These are phyloP conservation scores for Usnea hakonensis DNA, from an alignment of 495 filamentous ascomycete genomes.

Conservation along the genomic window DNA sequence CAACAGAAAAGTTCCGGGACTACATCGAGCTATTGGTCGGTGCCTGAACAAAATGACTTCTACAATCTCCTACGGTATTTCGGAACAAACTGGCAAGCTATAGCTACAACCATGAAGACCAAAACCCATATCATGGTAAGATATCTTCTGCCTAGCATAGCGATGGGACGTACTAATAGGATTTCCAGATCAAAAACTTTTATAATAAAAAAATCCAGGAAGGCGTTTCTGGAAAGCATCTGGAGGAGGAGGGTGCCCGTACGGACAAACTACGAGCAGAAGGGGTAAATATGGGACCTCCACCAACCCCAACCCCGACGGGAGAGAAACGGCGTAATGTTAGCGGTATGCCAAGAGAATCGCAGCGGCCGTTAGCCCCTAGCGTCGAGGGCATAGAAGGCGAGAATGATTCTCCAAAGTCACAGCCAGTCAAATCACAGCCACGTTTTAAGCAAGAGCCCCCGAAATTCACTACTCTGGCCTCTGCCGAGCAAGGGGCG, in stretches of 20 bases:
- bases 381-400: conserved; percentile 47
- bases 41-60: conserved; percentile 82
- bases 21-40: conserved; percentile 96
- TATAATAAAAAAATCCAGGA: conserved; percentile 69
- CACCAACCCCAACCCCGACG: conserved; percentile 50
- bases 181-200: conserved; percentile 79
- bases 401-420: conserved; percentile 42
- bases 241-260: conserved; percentile 57
- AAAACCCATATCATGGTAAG: conserved; percentile 92
- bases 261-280: conserved; percentile 62
- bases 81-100: conserved; percentile 79
- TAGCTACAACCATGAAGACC: conserved; percentile 79
- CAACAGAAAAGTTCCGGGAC: conserved; percentile 31
- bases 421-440: conserved; percentile 35
- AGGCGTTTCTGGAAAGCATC: conserved; percentile 51
- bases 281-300: conserved; percentile 62
- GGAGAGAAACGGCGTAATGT: conserved; percentile 54
- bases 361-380: conserved; percentile 54
- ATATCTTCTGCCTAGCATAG: conserved; percentile 10
- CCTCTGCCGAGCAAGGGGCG: conserved; percentile 33
- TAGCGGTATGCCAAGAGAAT: conserved; percentile 46
- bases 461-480: conserved; percentile 27
- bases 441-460: conserved; percentile 20
- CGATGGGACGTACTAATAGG: conserved; percentile 6
- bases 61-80: conserved; percentile 67